Conservation (phyloP, 1,139 yeast species). For the Sugiyamaella pinicola region DNA sequence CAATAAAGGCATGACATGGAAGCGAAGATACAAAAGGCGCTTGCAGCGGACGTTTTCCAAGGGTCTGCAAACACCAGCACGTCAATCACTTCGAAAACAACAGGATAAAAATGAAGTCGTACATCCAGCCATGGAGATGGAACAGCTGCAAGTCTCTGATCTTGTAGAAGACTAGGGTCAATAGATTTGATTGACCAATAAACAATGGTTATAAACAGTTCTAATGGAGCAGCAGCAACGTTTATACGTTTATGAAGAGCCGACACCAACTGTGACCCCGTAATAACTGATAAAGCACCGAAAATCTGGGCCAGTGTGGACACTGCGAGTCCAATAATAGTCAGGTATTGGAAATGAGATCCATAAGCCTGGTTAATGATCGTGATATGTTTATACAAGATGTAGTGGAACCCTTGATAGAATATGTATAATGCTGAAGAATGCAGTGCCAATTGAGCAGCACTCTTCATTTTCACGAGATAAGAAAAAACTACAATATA, state of each 20-base stretch:
- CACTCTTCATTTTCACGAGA: conserved; percentile 13
- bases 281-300: conserved; percentile 35
- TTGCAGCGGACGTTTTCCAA: conserved; percentile 30
- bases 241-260: conserved; percentile 31
- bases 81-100: conserved; percentile 33
- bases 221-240: conserved; percentile 39
- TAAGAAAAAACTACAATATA: no score
- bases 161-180: conserved; percentile 36
- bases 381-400: conserved; percentile 14
- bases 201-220: conserved; percentile 37
- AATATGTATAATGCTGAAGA: conserved; percentile 20
- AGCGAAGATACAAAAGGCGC: conserved; percentile 29
- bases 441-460: conserved; percentile 21
- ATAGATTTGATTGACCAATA: conserved; percentile 40
- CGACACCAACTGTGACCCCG: conserved; percentile 27
- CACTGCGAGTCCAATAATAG: conserved; percentile 37
- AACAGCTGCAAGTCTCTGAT: conserved; percentile 31
- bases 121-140: conserved; percentile 37
- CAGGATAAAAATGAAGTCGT: conserved; percentile 39
- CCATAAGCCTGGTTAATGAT: conserved; percentile 31
- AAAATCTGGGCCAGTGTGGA: conserved; percentile 34
- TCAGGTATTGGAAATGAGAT: conserved; percentile 40
- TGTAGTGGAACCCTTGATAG: conserved; percentile 17
- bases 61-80: conserved; percentile 34
- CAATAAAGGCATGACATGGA: conserved; percentile 38